Percentiles rank a stretch among this genome's conserved stretches.
Evolutionary conservation across 305 asterid genomes (phyloP).

Genomic region (Withania somnifera): DNA sequence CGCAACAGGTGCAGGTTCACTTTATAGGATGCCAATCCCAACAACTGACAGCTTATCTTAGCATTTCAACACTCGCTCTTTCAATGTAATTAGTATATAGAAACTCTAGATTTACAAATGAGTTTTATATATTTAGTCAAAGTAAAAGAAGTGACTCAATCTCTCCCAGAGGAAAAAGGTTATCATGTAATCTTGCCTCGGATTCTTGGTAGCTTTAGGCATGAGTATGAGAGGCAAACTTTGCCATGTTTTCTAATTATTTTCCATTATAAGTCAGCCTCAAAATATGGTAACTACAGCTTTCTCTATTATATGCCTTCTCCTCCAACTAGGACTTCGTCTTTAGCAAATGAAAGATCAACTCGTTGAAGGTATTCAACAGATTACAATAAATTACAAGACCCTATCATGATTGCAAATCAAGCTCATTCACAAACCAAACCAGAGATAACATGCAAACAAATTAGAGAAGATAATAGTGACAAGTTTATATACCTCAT

Average conservation of each 20-base stretch:
- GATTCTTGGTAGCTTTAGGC: neutral
- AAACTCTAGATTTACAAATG: neutral
- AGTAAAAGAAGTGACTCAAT: neutral
- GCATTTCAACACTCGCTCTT: neutral
- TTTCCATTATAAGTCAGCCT: neutral
- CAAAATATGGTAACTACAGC: neutral
- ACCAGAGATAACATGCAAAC: neutral
- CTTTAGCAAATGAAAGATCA: neutral
- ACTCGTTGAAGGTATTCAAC: neutral
- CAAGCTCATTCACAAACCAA: neutral
- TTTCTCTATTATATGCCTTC: neutral
- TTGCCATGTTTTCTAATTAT: neutral
- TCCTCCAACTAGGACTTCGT: neutral
- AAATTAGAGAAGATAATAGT: neutral
- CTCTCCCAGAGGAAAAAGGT: neutral
- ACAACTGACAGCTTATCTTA: neutral
- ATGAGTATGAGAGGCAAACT: neutral
- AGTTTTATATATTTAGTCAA: neutral
- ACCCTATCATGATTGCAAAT: neutral
- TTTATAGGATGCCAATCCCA: neutral
- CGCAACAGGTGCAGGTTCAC: neutral
- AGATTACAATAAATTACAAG: neutral
- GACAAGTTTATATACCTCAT: constrained; percentile 36
- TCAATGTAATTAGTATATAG: neutral
- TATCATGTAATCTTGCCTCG: neutral